A percentile compares a stretch with the other conserved stretches of the same genome.
phyloP scores from a whole-genome alignment of 2,329 filamentous ascomycete genomes.

The Ophiobolus disseminans region DNA sequence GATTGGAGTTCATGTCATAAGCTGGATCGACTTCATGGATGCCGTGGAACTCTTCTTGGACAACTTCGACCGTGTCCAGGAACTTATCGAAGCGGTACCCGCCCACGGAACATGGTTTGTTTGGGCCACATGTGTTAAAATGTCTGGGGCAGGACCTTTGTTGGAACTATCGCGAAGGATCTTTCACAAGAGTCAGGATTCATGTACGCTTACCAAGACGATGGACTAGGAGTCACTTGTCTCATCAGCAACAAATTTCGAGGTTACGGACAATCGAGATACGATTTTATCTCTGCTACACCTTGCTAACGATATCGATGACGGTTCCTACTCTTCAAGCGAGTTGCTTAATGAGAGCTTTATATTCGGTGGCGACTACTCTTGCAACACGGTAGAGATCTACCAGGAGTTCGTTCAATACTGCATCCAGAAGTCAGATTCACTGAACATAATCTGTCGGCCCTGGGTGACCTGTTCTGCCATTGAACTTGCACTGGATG shows the following conservation, averaged over 20 bases:
- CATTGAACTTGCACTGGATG: neutral
- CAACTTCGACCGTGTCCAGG: slow-evolving; percentile 33
- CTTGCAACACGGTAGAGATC: neutral
- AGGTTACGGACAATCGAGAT: neutral
- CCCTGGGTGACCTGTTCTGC: slow-evolving; percentile 42
- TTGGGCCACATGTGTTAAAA: neutral
- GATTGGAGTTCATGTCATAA: slow-evolving; percentile 44
- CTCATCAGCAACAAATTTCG: neutral
- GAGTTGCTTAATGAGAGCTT: no score
- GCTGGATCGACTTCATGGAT: slow-evolving; percentile 48
- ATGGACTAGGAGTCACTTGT: neutral
- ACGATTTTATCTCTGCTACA: neutral
- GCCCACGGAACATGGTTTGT: neutral
- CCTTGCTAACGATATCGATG: neutral
- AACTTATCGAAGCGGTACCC: neutral
- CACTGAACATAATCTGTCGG: slow-evolving; percentile 47
- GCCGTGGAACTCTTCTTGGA: slow-evolving; percentile 49
- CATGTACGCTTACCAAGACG: neutral
- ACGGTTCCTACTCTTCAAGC: no score
- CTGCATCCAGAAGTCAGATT: slow-evolving; percentile 15
- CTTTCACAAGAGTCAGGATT: neutral
- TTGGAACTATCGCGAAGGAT: neutral
- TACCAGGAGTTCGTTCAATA: slow-evolving; percentile 40
- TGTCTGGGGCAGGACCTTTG: neutral
- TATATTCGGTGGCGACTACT: neutral